These are phyloP conservation scores for Prillingera fragicola DNA, from an alignment of 1,284 basidiomycete species.

Conservation along the genomic window DNA sequence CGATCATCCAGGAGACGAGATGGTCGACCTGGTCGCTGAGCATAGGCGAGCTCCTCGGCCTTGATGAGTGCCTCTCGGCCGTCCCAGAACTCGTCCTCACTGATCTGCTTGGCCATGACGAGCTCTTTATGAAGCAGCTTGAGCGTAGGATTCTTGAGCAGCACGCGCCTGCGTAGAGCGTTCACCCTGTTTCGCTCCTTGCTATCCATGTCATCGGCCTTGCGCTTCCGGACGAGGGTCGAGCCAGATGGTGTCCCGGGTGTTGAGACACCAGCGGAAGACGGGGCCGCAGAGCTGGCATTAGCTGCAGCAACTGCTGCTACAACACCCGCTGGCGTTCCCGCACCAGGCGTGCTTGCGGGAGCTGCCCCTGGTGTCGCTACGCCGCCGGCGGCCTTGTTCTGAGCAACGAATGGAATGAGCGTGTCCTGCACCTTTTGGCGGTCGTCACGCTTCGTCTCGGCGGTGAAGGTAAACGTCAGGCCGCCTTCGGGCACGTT, in stretches of 20 bases:
- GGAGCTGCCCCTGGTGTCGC: conserved; percentile 8
- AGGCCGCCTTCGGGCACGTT: conserved; percentile 43
- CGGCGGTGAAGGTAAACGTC: conserved; percentile 41
- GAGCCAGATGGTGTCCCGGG: conserved; percentile 18
- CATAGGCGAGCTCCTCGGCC: conserved; percentile 57
- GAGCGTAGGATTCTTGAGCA: conserved; percentile 68
- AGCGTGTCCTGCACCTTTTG: conserved; percentile 42
- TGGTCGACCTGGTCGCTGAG: conserved; percentile 72
- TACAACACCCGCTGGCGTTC: conserved; percentile 6
- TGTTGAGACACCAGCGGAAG: not conserved
- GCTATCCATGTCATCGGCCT: conserved; percentile 13
- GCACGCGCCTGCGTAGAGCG: conserved; percentile 58
- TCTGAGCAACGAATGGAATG: conserved; percentile 42
- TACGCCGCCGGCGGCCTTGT: conserved; percentile 21
- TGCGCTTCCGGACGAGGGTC: conserved; percentile 10
- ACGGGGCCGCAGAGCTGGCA: not conserved
- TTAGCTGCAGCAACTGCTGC: conserved; percentile 8
- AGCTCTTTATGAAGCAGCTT: conserved; percentile 74
- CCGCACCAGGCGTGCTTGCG: conserved; percentile 4
- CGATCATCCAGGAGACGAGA: conserved; percentile 85
- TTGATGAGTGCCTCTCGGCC: conserved; percentile 74
- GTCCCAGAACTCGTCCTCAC: conserved; percentile 92
- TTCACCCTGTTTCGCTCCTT: conserved; percentile 49
- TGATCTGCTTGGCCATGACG: conserved; percentile 75
- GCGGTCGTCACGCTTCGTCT: conserved; percentile 28